Evolutionary conservation across 2,329 filamentous ascomycete genomes (phyloP).

Genomic region (Aschersonia sp.): DNA sequence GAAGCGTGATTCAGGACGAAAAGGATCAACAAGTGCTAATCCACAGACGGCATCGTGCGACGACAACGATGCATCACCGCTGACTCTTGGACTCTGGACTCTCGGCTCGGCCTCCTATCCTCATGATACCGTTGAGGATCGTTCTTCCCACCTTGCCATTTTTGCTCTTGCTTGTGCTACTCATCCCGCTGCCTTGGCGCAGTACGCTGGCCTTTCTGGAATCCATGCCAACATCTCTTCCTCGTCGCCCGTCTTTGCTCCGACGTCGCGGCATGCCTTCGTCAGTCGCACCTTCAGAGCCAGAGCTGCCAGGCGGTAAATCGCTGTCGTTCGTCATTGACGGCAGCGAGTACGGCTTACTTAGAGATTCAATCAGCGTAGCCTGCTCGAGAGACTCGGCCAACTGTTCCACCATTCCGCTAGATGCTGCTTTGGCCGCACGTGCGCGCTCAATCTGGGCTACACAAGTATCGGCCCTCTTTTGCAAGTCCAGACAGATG

Average conservation of each 20-base stretch:
- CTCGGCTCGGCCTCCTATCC: conserved; percentile 24
- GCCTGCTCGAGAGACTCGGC: conserved; percentile 33
- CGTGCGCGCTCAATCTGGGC: conserved; percentile 32
- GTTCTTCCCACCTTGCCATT: conserved; percentile 26
- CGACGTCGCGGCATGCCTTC: conserved; percentile 10
- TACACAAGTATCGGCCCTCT: conserved; percentile 35
- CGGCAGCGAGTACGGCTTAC: conserved; percentile 14
- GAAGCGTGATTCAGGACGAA: too few species aligned
- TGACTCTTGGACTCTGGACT: conserved; percentile 22
- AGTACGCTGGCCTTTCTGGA: conserved; percentile 12
- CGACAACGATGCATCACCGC: conserved; percentile 3
- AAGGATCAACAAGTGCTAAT: background rate
- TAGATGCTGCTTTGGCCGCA: conserved; percentile 17
- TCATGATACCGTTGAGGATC: conserved; percentile 28
- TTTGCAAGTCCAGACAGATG: conserved; percentile 34
- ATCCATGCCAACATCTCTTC: conserved; percentile 10
- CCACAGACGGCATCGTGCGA: background rate
- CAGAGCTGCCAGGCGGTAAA: conserved; percentile 32
- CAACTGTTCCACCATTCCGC: conserved; percentile 20
- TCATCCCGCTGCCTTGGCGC: conserved; percentile 14
- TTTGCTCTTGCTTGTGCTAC: conserved; percentile 17
- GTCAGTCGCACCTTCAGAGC: conserved; percentile 25
- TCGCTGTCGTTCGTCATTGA: conserved; percentile 14
- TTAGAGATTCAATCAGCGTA: conserved; percentile 19
- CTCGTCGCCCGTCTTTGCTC: conserved; percentile 17